Evolutionary conservation across 345 rosid genomes (phyloP).

Genomic region (Isatis tinctoria): DNA sequence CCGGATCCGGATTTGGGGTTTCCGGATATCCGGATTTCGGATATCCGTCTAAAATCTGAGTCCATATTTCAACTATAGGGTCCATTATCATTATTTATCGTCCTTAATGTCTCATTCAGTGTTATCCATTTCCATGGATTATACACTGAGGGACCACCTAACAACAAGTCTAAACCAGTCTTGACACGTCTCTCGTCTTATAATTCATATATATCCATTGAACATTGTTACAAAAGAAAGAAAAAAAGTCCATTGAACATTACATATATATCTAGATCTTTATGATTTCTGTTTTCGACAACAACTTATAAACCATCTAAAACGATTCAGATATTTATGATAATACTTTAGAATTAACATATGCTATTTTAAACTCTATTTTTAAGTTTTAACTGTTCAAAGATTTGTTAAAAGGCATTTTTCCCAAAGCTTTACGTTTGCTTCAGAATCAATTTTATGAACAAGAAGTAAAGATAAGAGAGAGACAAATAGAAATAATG

Average conservation of each 20-base stretch:
- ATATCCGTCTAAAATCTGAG: no score
- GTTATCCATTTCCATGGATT: conserved; percentile 14
- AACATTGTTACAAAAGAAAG: no score
- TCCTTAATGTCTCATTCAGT: conserved; percentile 28
- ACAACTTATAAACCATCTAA: no score
- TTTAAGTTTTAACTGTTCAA: neutral
- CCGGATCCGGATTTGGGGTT: no score
- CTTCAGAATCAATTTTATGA: neutral
- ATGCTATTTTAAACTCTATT: neutral
- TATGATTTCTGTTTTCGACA: no score
- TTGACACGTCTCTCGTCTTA: conserved; percentile 20
- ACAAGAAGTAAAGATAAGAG: conserved; percentile 7
- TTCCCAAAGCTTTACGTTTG: neutral
- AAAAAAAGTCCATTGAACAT: neutral
- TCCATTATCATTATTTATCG: conserved; percentile 24
- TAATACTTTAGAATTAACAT: neutral
- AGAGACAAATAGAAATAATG: neutral
- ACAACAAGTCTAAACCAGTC: conserved; percentile 6
- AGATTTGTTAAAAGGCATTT: neutral
- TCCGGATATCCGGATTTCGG: no score
- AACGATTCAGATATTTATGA: neutral
- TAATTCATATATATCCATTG: neutral
- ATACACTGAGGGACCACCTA: neutral
- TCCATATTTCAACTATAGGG: conserved; percentile 24
- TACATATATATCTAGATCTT: neutral